Base-by-base conservation (phyloP, 176 grass and related monocot genomes). In the Carex littledalei region DNA sequence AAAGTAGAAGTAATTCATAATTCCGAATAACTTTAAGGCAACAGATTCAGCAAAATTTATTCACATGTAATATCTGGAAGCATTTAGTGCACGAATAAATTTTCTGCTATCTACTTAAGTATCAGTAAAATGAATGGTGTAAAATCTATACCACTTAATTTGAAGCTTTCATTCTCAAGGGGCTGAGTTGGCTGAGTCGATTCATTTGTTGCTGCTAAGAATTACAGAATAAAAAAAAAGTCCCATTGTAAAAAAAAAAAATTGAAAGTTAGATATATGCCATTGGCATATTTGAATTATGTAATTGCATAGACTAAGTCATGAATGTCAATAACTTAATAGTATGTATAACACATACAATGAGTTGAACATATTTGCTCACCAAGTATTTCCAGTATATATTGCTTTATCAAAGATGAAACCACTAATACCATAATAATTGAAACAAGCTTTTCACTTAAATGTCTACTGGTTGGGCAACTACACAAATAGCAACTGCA, bases 201-300 rank as follows among this genome's bases (percentile, higher is more conserved):
- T 80, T 80, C 81, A 29, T 63, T 83, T 39, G 35, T 83, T 16
- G 20, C 62, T 66, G 81, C 22, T 83, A 52, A 66, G 41, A 83
- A 32, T 49, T 17, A 29, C 20, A 55, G 43, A 66, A 83, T 3
- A 50, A 67, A 83, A 39, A 39, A 39, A 34, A 52, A 39, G 59
- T 22, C 21, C 58, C 15, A 32, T 55, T 60, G 15, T 7, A 58
- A 17, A 58, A 31, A 58, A 13, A 60, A 43, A 31, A 82, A 24
- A 50, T 55, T 66, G 20, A 34, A 67, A 62, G 21, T 63, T 64
- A 52, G 0, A 78, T 17, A 10, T 78, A 16, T 54, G 12, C 2
- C 22, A 56, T 78, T 78, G 20, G 3, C 22, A 77, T 6, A 6
- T 39, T 39, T 39, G 0, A 29, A 78, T 31, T 20, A 32, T 32